Evolutionary conservation across 441 rosid genomes (phyloP).

Genomic region (Breynia disticha): DNA sequence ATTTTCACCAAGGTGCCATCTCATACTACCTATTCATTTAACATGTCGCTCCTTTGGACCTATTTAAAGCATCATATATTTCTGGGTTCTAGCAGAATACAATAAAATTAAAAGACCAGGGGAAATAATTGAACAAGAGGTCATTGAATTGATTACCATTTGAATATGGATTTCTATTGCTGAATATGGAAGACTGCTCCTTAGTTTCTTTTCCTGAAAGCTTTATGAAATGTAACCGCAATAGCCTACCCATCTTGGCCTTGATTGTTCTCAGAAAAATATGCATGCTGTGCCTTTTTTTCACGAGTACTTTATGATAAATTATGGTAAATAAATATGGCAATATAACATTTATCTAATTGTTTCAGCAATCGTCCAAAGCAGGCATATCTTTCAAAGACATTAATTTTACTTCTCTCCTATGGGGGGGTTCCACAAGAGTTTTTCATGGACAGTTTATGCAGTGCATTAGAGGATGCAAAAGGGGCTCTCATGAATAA

Average conservation of each 20-base stretch:
- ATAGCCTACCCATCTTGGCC: no score
- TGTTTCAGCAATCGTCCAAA: conserved; percentile 39
- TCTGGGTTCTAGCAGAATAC: no score
- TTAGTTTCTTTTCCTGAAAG: no score
- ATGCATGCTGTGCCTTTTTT: not conserved
- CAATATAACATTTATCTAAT: conserved; percentile 3
- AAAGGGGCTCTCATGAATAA: conserved; percentile 25
- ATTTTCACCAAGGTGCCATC: not conserved
- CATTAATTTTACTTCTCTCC: conserved; percentile 52
- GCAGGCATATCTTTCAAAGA: conserved; percentile 35
- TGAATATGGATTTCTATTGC: no score
- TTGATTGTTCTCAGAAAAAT: not conserved
- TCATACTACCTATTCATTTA: not conserved
- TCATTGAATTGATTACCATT: no score
- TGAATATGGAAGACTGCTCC: no score
- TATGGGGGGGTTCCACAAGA: conserved; percentile 63
- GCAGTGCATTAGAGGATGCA: conserved; percentile 39
- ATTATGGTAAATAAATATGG: no score
- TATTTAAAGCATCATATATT: no score
- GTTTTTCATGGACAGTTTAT: conserved; percentile 38
- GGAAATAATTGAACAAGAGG: no score
- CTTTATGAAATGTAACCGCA: no score
- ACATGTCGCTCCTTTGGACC: not conserved
- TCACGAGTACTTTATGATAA: not conserved
- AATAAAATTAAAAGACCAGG: no score